Conservation (phyloP, 345 rosid species). For the Euclidium syriacum region DNA sequence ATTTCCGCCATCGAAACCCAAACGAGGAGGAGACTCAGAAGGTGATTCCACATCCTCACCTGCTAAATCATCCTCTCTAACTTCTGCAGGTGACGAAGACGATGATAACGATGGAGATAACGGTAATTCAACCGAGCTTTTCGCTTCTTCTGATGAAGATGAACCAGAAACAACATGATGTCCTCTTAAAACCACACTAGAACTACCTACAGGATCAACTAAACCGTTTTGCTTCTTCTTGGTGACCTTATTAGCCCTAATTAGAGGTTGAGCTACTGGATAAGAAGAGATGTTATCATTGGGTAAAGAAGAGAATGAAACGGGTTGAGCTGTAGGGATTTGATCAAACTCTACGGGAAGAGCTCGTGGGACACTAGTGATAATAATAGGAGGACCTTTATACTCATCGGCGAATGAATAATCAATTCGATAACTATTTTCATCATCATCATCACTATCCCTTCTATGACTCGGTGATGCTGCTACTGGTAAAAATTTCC, state of each 20-base stretch:
- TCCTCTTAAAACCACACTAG: constrained; percentile 19
- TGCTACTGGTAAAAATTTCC: constrained; percentile 45
- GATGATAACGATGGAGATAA: constrained; percentile 8
- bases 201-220: not conserved
- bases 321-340: constrained; percentile 59
- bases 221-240: constrained; percentile 2
- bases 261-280: constrained; percentile 58
- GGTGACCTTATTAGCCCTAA: constrained; percentile 23
- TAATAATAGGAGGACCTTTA: constrained; percentile 49
- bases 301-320: constrained; percentile 31
- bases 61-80: not conserved
- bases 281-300: constrained; percentile 32
- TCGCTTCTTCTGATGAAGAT: constrained; percentile 21
- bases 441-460: constrained; percentile 30
- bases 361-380: constrained; percentile 50
- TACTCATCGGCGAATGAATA: constrained; percentile 79
- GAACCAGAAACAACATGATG: constrained; percentile 27
- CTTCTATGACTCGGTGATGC: constrained; percentile 27
- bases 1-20: constrained; percentile 30
- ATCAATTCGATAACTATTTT: constrained; percentile 30
- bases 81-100: not conserved
- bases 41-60: constrained; percentile 27
- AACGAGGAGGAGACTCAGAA: constrained; percentile 24
- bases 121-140: constrained; percentile 12
- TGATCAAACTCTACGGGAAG: constrained; percentile 49